Base-by-base conservation (phyloP, 352 stramenopile species). In the Elongisporangium anandrum region DNA sequence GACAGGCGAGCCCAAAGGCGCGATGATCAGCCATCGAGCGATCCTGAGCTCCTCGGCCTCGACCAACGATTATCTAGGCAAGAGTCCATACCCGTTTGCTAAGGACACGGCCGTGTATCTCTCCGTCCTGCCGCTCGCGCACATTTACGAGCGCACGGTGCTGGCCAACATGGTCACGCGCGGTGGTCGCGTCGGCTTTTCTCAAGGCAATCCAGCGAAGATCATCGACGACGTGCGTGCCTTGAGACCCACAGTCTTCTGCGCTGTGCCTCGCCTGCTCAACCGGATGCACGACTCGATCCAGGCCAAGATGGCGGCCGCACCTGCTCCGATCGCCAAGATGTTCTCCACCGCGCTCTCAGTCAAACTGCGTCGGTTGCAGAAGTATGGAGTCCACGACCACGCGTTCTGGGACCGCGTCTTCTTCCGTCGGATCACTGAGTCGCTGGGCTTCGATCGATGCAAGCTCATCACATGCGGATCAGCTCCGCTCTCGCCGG, bases 211-310 rank as follows among this genome's bases (percentile, higher is more conserved):
- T 66, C 78, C 93, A 13, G 64, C 86, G 20, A 81, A 90, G 26
- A 72, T 99, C 4, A 73, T 99, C 52, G 90, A 98, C 60, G 97
- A 99, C 72, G 64, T 98, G 6, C 73, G 86, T 22, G 88, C 82
- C 12, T 88, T 98, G 55, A 76, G 87, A 6, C 97, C 97, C 0
- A 98, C 96, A 1, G 64, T 97, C 4, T 96, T 99, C 57, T 81
- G 84, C 41, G 87, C 85, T 5, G 96, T 98, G n/a, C 97, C 97
- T 17, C 79, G 97, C 4, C 77, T 99, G 12, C 77, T 98, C 38
- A 98, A 99, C 65, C 96, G 97, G 57, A 96, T 99, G 48, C 90
- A 99, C 74, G 95, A 99, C 78, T 96, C 96, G 26, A 81, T 98
- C 60, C 89, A 87, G 59, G 67, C 73, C 23, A 85, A 83, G 50